phyloP scores from a whole-genome alignment of 2,329 filamentous ascomycete species.

The Penicillium griseofulvum region DNA sequence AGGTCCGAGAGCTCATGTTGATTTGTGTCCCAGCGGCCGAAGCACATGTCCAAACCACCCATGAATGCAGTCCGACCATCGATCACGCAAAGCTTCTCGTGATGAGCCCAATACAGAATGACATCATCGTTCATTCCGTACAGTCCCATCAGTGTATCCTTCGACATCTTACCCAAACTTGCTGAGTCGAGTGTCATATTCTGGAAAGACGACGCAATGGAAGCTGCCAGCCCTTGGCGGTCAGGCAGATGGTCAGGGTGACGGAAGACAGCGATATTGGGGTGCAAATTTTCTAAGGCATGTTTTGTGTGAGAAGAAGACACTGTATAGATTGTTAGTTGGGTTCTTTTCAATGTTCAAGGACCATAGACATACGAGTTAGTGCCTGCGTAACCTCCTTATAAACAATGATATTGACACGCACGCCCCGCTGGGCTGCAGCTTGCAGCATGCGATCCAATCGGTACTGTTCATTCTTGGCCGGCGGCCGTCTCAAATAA shows the following conservation, averaged over 20 bases:
- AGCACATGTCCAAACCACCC: conserved; percentile 86
- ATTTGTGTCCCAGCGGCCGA: conserved; percentile 84
- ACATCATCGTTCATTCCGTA: conserved; percentile 80
- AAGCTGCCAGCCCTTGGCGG: conserved; percentile 62
- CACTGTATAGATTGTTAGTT: conserved; percentile 42
- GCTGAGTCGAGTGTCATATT: conserved; percentile 56
- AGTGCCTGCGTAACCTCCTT: conserved; percentile 83
- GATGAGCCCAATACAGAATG: conserved; percentile 88
- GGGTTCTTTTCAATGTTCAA: not conserved
- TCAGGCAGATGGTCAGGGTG: conserved; percentile 86
- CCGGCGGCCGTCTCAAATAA: conserved; percentile 78
- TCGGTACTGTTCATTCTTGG: conserved; percentile 77
- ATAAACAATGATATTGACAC: conserved; percentile 83
- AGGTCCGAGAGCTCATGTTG: conserved; percentile 81
- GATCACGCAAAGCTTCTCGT: conserved; percentile 83
- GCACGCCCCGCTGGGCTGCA: conserved; percentile 79
- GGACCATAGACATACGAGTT: conserved; percentile 61
- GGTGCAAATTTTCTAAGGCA: conserved; percentile 70
- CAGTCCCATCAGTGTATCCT: conserved; percentile 70
- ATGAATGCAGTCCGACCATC: conserved; percentile 82
- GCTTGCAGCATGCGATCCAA: conserved; percentile 78
- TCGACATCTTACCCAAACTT: conserved; percentile 62
- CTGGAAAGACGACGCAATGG: conserved; percentile 55
- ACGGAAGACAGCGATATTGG: conserved; percentile 83
- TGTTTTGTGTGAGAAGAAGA: conserved; percentile 75